Base-by-base conservation (phyloP, 805 yeast genomes). In the Wickerhamiella domercqiae region DNA sequence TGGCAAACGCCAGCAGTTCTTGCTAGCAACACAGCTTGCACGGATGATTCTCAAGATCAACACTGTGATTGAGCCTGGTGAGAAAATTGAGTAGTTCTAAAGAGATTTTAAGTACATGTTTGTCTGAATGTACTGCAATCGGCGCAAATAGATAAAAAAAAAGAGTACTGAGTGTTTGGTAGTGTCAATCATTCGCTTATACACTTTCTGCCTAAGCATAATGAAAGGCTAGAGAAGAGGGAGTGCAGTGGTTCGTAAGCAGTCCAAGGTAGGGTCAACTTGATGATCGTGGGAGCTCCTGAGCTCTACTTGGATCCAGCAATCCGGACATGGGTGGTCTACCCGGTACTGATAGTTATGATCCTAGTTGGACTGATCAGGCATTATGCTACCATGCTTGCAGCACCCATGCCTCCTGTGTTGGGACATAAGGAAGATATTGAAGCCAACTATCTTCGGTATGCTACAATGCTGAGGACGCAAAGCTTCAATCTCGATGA, bases 31-130 rank as follows among this genome's bases (percentile, higher is more conserved):
- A 11, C 99, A 90, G 64, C 70, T 90, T 57, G 84, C 96, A 40
- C 75, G 98, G 64, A 90, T 90, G 98, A 84, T 90, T 45, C 70
- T 90, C 56, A 90, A 90, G 68, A 90, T 90, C 56, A 93, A 90
- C 60, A 87, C 87, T 59, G 98, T 90, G 42, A 90, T 90, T 52
- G 77, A 87, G 48, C 79, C 79, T 52, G 93, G 93, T 32, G 77
- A 76, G 55, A 39, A 29, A 9, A 33, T 39, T 29, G 40, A 38
- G 35, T 33, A 34, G 34, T 14, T 15, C 35, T 11, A 15, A n/a
- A 9, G 11, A 29, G 32, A 9, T 29, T n/a, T 7, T 9, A 29
- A n/a, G n/a, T n/a, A n/a, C n/a, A n/a, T n/a, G n/a, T n/a, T n/a
- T n/a, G n/a, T n/a, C n/a, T n/a, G n/a, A n/a, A n/a, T n/a, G n/a